phyloP scores from a whole-genome alignment of 176 grass and related monocot genomes.

The maize (Zea mays) region Zm-B73-REFERENCE-NAM-5.0 NC_050099.1:17025001-17025500 shows the following conservation, averaged over 20 bases:
- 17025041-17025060: background rate
- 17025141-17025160: background rate
- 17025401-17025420: too few relatives aligned
- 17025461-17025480: too few relatives aligned
- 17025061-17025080: background rate
- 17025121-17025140: background rate
- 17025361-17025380: too few relatives aligned
- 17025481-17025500: too few relatives aligned
- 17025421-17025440: too few relatives aligned
- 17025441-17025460: too few relatives aligned
- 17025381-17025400: too few relatives aligned
- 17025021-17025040: conserved; percentile 3
- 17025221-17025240: background rate
- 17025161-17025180: conserved; percentile 1
- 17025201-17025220: background rate
- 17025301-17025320: background rate
- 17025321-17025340: too few relatives aligned
- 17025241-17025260: background rate
- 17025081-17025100: conserved; percentile 6
- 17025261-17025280: background rate
- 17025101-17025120: background rate
- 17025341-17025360: too few relatives aligned
- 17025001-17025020: background rate
- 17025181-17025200: background rate
- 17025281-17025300: background rate